phyloP scores from a whole-genome alignment of 208 protist species.

The Porcisia hertigi region DNA sequence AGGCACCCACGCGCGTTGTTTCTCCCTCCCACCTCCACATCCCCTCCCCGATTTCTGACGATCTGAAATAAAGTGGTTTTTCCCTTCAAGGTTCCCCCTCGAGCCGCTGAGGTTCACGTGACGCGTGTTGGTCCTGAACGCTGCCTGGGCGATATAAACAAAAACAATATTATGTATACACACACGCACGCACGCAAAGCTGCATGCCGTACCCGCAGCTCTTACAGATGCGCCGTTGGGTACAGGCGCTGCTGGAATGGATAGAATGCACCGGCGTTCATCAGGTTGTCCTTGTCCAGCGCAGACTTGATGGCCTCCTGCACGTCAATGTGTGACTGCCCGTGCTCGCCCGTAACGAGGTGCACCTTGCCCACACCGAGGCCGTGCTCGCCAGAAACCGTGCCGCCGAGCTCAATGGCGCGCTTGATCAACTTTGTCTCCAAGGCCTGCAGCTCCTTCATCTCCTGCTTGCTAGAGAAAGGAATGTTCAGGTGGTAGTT shows the following conservation, averaged over 20 bases:
- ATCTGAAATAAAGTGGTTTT: too few relatives aligned
- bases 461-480: conserved; percentile 48
- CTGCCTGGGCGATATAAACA: too few relatives aligned
- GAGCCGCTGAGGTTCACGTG: too few relatives aligned
- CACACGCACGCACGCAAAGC: not conserved
- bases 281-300: conserved; percentile 85
- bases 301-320: conserved; percentile 85
- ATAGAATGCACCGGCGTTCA: conserved; percentile 90
- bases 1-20: too few relatives aligned
- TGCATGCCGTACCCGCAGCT: not conserved
- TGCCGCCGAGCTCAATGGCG: conserved; percentile 70
- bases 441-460: conserved; percentile 39
- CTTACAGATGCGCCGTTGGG: conserved; percentile 41
- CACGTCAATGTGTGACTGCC: conserved; percentile 65
- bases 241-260: conserved; percentile 47
- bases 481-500: conserved; percentile 91
- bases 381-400: conserved; percentile 88
- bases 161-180: too few relatives aligned
- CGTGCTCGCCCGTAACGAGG: conserved; percentile 62
- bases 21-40: too few relatives aligned
- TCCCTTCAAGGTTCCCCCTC: too few relatives aligned
- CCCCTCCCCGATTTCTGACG: too few relatives aligned
- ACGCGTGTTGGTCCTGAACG: too few relatives aligned
- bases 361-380: conserved; percentile 76
- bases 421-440: conserved; percentile 78